Conservation (phyloP, 2,329 filamentous ascomycete species). For the Pseudopyricularia javanii region DNA sequence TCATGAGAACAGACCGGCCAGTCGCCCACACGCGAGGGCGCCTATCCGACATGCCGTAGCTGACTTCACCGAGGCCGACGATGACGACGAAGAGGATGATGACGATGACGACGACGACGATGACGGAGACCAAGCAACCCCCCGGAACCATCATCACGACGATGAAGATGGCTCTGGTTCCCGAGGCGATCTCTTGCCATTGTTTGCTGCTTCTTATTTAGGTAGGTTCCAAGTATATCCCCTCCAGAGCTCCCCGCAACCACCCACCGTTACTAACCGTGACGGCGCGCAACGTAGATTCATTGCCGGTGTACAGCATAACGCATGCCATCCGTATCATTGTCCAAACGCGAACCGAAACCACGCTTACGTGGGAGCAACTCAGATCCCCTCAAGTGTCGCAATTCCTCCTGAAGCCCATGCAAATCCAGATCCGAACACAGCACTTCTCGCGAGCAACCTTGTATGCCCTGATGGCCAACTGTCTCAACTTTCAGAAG, state of each 20-base stretch:
- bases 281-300: slow-evolving; percentile 38
- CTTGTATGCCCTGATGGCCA: slow-evolving; percentile 82
- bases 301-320: slow-evolving; percentile 77
- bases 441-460: slow-evolving; percentile 79
- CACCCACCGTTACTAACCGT: not conserved
- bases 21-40: slow-evolving; percentile 17
- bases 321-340: slow-evolving; percentile 83
- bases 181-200: slow-evolving; percentile 43
- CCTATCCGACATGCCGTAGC: slow-evolving; percentile 43
- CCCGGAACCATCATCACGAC: slow-evolving; percentile 15
- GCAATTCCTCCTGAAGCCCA: slow-evolving; percentile 89
- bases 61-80: slow-evolving; percentile 53
- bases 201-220: slow-evolving; percentile 69
- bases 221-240: slow-evolving; percentile 31
- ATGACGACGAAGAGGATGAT: slow-evolving; percentile 42
- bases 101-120: slow-evolving; percentile 27
- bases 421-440: slow-evolving; percentile 76
- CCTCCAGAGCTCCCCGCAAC: not conserved
- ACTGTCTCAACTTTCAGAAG: slow-evolving; percentile 86
- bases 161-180: slow-evolving; percentile 18
- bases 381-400: slow-evolving; percentile 90
- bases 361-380: slow-evolving; percentile 88
- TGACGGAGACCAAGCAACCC: slow-evolving; percentile 18
- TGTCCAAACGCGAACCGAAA: slow-evolving; percentile 77
- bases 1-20: slow-evolving; percentile 11